Base-by-base conservation (phyloP, 2,329 filamentous ascomycete species). In the Aspergillus aculeatinus region DNA sequence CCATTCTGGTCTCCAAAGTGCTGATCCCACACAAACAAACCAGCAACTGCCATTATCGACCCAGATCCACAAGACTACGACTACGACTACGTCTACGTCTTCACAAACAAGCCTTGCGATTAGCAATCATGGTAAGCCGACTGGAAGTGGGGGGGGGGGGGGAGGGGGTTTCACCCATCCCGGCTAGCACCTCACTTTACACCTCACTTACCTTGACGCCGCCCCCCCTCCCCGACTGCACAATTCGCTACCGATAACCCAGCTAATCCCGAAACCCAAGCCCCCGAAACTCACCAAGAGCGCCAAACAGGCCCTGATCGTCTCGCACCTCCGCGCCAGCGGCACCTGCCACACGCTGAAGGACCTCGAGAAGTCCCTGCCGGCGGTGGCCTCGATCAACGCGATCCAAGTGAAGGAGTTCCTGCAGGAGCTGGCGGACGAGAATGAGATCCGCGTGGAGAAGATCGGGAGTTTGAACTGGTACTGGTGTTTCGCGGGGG, bases 391-490 rank as follows among this genome's bases (percentile, higher is more conserved):
- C 5, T 85, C 84, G 10, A 86, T 89, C 76, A 87, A 85, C 66
- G 79, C 81, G 63, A 88, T 89, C 81, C 85, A 87, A 69, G 85
- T 87, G 50, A 88, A 88, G 73, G 87, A 89, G 67, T 88, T 86
- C 68, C 76, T 89, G 19, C 85, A 88, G 70, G 78, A 81, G 4
- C 80, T 89, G 21, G 77, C 79, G 9, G 85, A 89, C 67, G 87
- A 89, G 59, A 80, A 79, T 67, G 81, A 83, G 66, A 83, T 89
- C 62, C 81, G 82, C 19, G 83, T 88, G 29, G 87, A 89, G 76
- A 89, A 89, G 73, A 89, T 90, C 67, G 87, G 87, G 48, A 87
- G 81, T 63, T 87, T 86, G 29, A 89, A 89, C 71, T 90, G 87
- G 87, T 89, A 89, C 75, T 90, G 87, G 87, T 83, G 81, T 63